Percentiles rank a stretch among this genome's conserved stretches.
Evolutionary conservation across 192 early-diverging fungal species (phyloP).

Genomic region (Helicostylum pulchrum): DNA sequence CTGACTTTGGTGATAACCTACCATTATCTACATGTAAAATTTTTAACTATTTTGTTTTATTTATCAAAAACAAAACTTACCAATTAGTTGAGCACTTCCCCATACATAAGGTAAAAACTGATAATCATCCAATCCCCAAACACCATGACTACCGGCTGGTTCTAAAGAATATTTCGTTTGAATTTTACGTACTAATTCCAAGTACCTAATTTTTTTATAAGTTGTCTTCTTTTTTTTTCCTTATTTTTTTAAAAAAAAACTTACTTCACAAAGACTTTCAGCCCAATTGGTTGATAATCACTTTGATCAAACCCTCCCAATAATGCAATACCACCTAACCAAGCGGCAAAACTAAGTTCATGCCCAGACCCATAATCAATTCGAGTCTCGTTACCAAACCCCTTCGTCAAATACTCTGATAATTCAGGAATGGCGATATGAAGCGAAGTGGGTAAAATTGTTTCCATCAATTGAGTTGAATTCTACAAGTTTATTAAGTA

Average conservation of each 20-base stretch:
- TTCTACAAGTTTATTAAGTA: too few species aligned
- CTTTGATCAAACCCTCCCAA: conserved; percentile 55
- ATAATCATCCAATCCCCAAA: conserved; percentile 97
- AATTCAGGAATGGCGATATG: conserved; percentile 69
- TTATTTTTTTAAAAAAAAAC: not conserved
- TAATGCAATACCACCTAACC: conserved; percentile 76
- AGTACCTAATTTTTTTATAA: conserved; percentile 49
- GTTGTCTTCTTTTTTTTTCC: conserved; percentile 11
- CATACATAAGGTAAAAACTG: conserved; percentile 94
- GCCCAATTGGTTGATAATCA: conserved; percentile 73
- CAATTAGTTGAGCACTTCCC: conserved; percentile 86
- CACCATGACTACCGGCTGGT: conserved; percentile 96
- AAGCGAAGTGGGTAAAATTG: conserved; percentile 28
- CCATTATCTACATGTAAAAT: conserved; percentile 48
- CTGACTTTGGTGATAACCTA: conserved; percentile 68
- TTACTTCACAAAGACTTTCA: conserved; percentile 65
- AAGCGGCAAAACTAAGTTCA: conserved; percentile 86
- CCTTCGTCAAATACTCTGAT: conserved; percentile 60
- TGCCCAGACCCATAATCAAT: conserved; percentile 98
- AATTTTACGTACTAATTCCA: conserved; percentile 73
- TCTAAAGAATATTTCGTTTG: conserved; percentile 86
- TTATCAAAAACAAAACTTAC: conserved; percentile 30
- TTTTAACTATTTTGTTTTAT: not conserved
- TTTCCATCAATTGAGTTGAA: conserved; percentile 25
- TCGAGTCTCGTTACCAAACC: conserved; percentile 85